Percentiles rank a stretch among this genome's conserved stretches.
Conservation (phyloP, 495 filamentous ascomycete species). For the Tetracladium setigerum region DNA sequence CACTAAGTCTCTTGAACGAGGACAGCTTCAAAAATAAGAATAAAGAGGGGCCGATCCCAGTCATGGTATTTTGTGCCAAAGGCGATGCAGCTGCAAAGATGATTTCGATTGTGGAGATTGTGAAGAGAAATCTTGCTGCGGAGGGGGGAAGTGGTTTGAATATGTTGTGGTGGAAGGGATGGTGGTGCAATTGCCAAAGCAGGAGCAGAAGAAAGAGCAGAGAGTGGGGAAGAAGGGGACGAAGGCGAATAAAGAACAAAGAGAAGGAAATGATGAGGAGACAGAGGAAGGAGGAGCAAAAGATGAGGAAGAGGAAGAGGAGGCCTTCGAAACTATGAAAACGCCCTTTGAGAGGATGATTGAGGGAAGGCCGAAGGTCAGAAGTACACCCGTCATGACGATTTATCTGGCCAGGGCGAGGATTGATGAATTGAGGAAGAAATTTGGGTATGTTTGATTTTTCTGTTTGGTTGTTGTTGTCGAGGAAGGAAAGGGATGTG, state of each 20-base stretch:
- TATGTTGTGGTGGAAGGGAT: constrained; percentile 43
- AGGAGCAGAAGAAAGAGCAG: constrained; percentile 14
- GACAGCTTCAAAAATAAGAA: constrained; percentile 17
- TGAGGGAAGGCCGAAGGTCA: constrained; percentile 14
- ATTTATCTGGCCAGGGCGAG: constrained; percentile 51
- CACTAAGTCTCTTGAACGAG: constrained; percentile 32
- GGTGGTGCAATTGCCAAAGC: constrained; percentile 14
- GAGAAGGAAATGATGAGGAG: constrained; percentile 22
- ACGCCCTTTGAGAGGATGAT: constrained; percentile 37
- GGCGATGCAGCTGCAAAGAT: constrained; percentile 46
- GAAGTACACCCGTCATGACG: constrained; percentile 36
- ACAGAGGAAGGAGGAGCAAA: constrained; percentile 25
- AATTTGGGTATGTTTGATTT: constrained; percentile 33
- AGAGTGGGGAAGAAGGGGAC: constrained; percentile 10
- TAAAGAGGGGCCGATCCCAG: constrained; percentile 23
- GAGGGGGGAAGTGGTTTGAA: constrained; percentile 49
- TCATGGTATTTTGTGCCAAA: constrained; percentile 42
- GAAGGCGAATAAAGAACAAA: constrained; percentile 14
- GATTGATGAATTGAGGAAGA: constrained; percentile 41
- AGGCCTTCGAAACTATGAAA: constrained; percentile 49
- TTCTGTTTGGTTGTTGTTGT: background rate
- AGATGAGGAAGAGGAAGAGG: constrained; percentile 21
- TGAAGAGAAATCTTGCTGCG: constrained; percentile 49
- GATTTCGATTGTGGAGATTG: constrained; percentile 56
- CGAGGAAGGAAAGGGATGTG: background rate